phyloP scores from a whole-genome alignment of 2,329 filamentous ascomycete species.

The Fusarium acutatum region DNA sequence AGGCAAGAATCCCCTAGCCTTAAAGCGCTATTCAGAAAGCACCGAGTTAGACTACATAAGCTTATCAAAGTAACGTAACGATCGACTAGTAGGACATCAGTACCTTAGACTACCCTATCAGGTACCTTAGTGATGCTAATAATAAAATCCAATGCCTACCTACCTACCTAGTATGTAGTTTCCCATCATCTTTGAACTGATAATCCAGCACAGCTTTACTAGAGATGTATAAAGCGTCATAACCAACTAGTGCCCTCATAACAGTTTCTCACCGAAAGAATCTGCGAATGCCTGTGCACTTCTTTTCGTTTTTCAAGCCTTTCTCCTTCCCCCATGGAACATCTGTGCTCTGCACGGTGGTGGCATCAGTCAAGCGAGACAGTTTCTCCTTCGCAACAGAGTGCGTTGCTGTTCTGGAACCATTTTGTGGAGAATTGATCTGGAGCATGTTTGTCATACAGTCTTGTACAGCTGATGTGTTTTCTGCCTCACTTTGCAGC shows the following conservation, averaged over 20 bases:
- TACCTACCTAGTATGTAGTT: not conserved
- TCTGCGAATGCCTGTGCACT: slow-evolving; percentile 52
- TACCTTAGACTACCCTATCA: not conserved
- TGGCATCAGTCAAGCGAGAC: not conserved
- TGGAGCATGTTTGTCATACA: slow-evolving; percentile 17
- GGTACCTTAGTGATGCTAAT: not conserved
- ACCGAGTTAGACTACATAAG: not conserved
- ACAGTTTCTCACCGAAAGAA: slow-evolving; percentile 51
- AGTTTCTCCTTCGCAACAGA: slow-evolving; percentile 22
- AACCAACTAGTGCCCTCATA: not conserved
- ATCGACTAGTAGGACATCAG: not conserved
- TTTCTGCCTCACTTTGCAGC: not conserved
- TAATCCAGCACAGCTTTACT: not conserved
- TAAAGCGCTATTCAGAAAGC: not conserved
- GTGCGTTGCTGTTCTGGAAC: not conserved
- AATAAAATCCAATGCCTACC: not conserved
- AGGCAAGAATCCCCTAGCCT: not conserved
- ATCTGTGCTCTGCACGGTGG: slow-evolving; percentile 37
- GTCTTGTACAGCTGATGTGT: not conserved
- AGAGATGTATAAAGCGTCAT: slow-evolving; percentile 2
- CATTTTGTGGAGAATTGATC: not conserved
- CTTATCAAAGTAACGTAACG: not conserved
- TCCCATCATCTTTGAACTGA: not conserved
- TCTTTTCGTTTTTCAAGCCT: not conserved
- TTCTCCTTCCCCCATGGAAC: slow-evolving; percentile 49